Base-by-base conservation (phyloP, 345 rosid species). In the Pseudoturritis turrita region DNA sequence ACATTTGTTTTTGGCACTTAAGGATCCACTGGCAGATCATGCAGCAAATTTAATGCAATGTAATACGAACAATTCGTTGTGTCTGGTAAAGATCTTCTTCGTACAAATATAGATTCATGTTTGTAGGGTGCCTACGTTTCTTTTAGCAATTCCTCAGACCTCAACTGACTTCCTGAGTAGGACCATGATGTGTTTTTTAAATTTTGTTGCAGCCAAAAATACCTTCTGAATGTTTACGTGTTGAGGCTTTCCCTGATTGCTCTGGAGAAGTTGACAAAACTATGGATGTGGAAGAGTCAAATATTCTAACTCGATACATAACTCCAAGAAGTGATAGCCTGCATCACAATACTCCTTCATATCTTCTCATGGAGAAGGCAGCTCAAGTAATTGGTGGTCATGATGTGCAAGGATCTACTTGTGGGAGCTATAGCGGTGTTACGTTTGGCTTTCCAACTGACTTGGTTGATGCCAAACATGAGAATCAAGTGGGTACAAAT, bases 1-100 rank as follows among this genome's bases (percentile, higher is more conserved):
- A 81, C 85, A 87, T 70, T 78, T 77, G 69, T 87, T 88, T 80
- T 84, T 65, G 9, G 57, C 87, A 33, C 82, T 85, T 68, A 85
- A 85, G 59, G 93, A 85, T 73, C 74, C 87, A 61, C 51, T 86
- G 41, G 65, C 79, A 18, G 82, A 74, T 75, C 83, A 83, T 73
- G 70, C 68, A 56, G 65, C 74, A 65, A 70, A 64, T 78, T 66
- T 81, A 68, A 49, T 83, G 64, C 80, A 82, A 62, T 65, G 77
- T 70, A 78, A 72, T 59, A 57, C 70, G 79, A 83, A 85, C 75
- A 74, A 57, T 75, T 73, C 87, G 26, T 56, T 75, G 44, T 73
- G 59, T 78, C 71, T 75, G 87, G 96, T 89, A 83, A 81, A 66
- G 50, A 47, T 69, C 73, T 75, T 63, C 53, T 17, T 21, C 62